Evolutionary conservation across 2,329 filamentous ascomycete species (phyloP), one percentile per base, ranked within the genome.

Genomic region (Mariannaea elegans): DNA sequence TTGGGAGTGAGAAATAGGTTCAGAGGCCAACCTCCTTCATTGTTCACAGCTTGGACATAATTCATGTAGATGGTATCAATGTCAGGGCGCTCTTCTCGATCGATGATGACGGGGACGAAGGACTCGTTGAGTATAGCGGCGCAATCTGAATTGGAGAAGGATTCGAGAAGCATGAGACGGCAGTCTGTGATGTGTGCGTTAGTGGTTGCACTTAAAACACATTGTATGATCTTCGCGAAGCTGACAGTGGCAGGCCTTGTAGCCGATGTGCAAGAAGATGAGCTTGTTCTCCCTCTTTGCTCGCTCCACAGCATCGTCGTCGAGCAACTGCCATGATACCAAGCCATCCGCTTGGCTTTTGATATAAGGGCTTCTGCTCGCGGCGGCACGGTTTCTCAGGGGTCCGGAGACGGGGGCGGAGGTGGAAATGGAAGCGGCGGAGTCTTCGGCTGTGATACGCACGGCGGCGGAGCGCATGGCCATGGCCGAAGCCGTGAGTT

Each of bases 11-110:
- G 84, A 74, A 99, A 98, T n/a, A 97, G 89, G 72, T 97, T 98
- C 61, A 98, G 80, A 1, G 95, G 95, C 94, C 95, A 98, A 36
- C 95, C 95, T 9, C 93, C 94, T 2, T 87, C 90, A 18, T 91
- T 93, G 59, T 91, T 97, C 10, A 95, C 94, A 2, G 94, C 94
- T 75, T 97, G 93, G 38, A 97, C 90, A 76, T 97, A 99, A 79
- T 97, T 97, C 93, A 97, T 97, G 76, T 98, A 98, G 65, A 98
- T 94, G 62, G 91, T 89, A 73, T 99, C 95, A 65, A 98, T 88
- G 73, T 98, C 94, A 8, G 94, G 94, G 23, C 94, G 88, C 77
- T 97, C 93, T 77, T 99, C 95, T 61, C 94, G 88, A 76, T 99
- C 95, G 71, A 98, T 87, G 69, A 97, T 91, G 74, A 98, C 88